A percentile compares a stretch with the other conserved stretches of the same genome.
Evolutionary conservation across 352 stramenopile species (phyloP).

Genomic region (Aphanomyces euteiches): DNA sequence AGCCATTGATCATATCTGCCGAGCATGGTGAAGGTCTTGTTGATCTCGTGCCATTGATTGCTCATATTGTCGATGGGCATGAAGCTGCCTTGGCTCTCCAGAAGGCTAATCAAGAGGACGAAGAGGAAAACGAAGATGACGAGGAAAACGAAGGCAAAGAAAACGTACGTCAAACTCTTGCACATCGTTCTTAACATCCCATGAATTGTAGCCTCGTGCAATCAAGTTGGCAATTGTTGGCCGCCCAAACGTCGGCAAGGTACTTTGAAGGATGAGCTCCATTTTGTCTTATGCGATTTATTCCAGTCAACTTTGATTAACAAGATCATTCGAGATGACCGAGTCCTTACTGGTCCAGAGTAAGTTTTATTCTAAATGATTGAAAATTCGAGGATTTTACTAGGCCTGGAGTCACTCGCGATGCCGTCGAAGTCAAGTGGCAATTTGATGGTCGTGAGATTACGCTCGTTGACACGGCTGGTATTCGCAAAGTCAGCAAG

Average conservation of each 20-base stretch:
- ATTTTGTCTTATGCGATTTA: neutral
- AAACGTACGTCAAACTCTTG: slow-evolving; percentile 41
- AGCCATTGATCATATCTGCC: slow-evolving; percentile 54
- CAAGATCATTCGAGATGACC: slow-evolving; percentile 73
- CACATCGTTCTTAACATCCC: neutral
- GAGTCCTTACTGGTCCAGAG: slow-evolving; percentile 76
- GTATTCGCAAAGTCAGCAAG: slow-evolving; percentile 81
- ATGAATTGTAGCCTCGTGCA: slow-evolving; percentile 41
- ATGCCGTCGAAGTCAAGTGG: slow-evolving; percentile 78
- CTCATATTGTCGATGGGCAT: slow-evolving; percentile 62
- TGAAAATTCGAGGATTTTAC: neutral
- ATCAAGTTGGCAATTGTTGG: slow-evolving; percentile 80
- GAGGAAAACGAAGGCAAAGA: slow-evolving; percentile 43
- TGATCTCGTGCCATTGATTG: slow-evolving; percentile 63
- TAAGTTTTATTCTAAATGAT: slow-evolving; percentile 35
- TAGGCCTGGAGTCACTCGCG: slow-evolving; percentile 75
- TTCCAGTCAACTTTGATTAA: slow-evolving; percentile 72
- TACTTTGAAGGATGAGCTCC: slow-evolving; percentile 1
- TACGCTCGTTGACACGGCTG: slow-evolving; percentile 77
- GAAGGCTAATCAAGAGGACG: neutral
- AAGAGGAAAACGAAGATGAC: slow-evolving; percentile 31
- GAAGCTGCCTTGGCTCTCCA: slow-evolving; percentile 37
- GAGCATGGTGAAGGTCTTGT: slow-evolving; percentile 75
- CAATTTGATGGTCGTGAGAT: slow-evolving; percentile 66
- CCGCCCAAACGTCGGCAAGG: slow-evolving; percentile 72